These are phyloP conservation scores for Thalassiosira livingstoniorum DNA, from an alignment of 352 stramenopile genomes.

Conservation along the genomic window DNA sequence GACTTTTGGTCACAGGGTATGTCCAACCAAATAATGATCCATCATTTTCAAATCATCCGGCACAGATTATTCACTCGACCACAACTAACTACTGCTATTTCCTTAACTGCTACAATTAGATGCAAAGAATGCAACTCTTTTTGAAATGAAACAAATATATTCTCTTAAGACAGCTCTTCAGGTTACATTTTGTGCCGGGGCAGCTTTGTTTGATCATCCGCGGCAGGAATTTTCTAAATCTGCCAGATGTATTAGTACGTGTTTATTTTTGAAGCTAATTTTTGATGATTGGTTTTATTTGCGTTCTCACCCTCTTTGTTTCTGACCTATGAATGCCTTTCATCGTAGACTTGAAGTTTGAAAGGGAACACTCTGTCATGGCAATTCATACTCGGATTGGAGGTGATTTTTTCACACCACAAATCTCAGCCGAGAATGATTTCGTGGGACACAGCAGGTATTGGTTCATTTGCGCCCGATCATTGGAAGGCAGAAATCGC, in stretches of 20 bases:
- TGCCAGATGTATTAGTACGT: constrained; percentile 34
- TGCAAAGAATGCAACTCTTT: not conserved
- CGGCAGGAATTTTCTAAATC: constrained; percentile 35
- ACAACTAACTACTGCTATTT: too few species aligned
- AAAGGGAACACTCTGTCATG: constrained; percentile 33
- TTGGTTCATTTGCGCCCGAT: constrained; percentile 65
- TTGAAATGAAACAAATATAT: not conserved
- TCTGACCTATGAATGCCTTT: not conserved
- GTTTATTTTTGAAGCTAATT: too few species aligned
- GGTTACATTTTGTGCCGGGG: constrained; percentile 37
- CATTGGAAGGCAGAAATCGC: constrained; percentile 18
- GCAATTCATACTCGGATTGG: constrained; percentile 69
- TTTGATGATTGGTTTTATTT: constrained; percentile 8
- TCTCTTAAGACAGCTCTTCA: constrained; percentile 44
- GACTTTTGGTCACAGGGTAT: constrained; percentile 2
- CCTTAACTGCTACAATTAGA: not conserved
- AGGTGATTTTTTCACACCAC: constrained; percentile 53
- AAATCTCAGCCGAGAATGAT: constrained; percentile 28
- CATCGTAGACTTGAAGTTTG: constrained; percentile 41
- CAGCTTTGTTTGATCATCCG: constrained; percentile 49
- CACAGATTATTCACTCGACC: too few species aligned
- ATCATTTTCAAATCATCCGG: too few species aligned
- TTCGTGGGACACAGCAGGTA: constrained; percentile 42
- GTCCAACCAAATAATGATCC: not conserved
- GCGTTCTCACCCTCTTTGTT: too few species aligned